These are phyloP conservation scores for Cajanus cajan DNA, from an alignment of 306 rosid species.

Conservation along the genomic window DNA sequence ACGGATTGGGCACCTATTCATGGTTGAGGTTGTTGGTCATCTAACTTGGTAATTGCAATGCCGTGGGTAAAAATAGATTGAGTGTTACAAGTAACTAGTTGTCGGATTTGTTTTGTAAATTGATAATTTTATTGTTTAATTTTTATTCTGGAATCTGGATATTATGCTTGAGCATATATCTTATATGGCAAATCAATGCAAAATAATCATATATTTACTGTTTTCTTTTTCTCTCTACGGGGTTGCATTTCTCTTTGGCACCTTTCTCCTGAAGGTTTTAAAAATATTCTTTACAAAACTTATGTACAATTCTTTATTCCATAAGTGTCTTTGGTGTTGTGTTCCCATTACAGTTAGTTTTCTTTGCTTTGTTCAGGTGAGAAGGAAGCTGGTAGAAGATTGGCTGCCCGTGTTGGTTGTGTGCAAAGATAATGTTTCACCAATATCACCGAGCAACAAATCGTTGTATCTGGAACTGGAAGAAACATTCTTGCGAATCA, in stretches of 20 bases:
- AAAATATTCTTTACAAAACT: neutral
- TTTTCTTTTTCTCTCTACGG: no score
- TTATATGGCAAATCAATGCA: neutral
- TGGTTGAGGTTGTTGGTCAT: neutral
- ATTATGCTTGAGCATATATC: neutral
- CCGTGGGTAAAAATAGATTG: neutral
- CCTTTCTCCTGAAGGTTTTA: neutral
- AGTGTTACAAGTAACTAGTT: neutral
- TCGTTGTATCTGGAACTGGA: constrained; percentile 69
- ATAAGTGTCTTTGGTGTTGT: neutral
- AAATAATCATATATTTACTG: neutral
- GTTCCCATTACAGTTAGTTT: neutral
- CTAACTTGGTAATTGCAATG: neutral
- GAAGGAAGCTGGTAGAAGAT: constrained; percentile 80
- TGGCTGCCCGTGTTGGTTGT: constrained; percentile 93
- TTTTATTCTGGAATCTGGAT: constrained; percentile 6
- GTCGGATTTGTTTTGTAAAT: neutral
- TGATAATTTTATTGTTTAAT: neutral
- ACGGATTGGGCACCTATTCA: neutral
- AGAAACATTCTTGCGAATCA: constrained; percentile 74
- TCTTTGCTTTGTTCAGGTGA: constrained; percentile 53
- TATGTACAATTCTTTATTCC: neutral
- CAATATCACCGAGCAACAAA: constrained; percentile 65
- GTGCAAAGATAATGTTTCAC: constrained; percentile 80
- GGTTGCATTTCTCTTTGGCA: no score